Conservation (phyloP, 2,329 filamentous ascomycete species). For the Arthrobotrys musiformis region DNA sequence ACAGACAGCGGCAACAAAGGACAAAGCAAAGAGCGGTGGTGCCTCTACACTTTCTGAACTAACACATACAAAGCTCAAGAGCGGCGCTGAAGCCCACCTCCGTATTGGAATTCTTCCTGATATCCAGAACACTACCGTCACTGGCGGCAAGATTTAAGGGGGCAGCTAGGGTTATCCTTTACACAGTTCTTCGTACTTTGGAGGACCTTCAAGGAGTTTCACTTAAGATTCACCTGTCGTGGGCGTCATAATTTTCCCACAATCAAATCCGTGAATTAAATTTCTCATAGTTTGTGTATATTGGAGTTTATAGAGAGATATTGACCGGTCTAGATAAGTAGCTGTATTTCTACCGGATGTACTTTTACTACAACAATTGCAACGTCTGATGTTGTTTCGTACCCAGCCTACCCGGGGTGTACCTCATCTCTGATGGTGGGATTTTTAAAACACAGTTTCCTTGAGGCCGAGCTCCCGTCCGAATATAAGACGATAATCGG, state of each 20-base stretch:
- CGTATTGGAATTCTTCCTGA: slow-evolving; percentile 23
- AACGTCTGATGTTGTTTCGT: too few relatives aligned
- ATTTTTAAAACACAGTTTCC: background rate
- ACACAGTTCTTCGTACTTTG: background rate
- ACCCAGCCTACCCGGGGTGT: too few relatives aligned
- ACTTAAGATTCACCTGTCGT: background rate
- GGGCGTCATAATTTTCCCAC: background rate
- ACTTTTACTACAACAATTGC: slow-evolving; percentile 1
- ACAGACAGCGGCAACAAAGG: slow-evolving; percentile 15
- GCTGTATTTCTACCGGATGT: slow-evolving; percentile 1
- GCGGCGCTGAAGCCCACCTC: slow-evolving; percentile 9
- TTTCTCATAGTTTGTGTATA: background rate
- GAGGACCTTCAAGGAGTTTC: background rate
- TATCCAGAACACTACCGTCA: slow-evolving; percentile 5
- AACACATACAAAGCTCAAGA: slow-evolving; percentile 7
- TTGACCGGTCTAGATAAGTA: background rate
- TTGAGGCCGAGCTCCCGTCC: background rate
- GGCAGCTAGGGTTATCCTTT: background rate
- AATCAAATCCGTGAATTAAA: too few relatives aligned
- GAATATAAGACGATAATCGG: background rate
- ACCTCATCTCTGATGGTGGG: too few relatives aligned
- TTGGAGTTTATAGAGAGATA: slow-evolving; percentile 12
- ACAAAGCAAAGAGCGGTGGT: slow-evolving; percentile 38
- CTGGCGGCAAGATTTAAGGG: background rate
- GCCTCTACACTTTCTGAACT: slow-evolving; percentile 1